Percentiles rank a stretch among this genome's conserved stretches.
phyloP scores from a whole-genome alignment of 495 filamentous ascomycete species.

The Lepidopterella palustris region DNA sequence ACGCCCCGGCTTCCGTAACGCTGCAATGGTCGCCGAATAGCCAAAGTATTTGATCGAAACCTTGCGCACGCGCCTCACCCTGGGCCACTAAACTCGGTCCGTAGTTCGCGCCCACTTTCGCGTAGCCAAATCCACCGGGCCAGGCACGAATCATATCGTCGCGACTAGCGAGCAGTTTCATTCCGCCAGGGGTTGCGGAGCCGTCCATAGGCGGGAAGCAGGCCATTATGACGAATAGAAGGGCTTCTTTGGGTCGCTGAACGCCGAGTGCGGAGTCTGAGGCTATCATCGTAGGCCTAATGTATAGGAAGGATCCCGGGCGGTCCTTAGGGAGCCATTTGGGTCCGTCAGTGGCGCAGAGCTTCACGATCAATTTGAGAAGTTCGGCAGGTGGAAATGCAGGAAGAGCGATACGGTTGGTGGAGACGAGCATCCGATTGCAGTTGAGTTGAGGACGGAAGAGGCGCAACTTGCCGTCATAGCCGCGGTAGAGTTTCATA shows the following conservation, averaged over 20 bases:
- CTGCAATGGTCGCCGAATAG: conserved; percentile 66
- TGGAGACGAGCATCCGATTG: conserved; percentile 62
- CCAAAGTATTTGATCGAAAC: conserved; percentile 90
- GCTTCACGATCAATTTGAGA: conserved; percentile 65
- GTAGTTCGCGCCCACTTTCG: conserved; percentile 91
- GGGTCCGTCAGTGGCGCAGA: conserved; percentile 60
- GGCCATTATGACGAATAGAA: conserved; percentile 72
- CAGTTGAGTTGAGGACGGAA: conserved; percentile 80
- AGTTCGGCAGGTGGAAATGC: conserved; percentile 64
- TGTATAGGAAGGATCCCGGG: conserved; percentile 66
- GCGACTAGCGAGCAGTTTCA: conserved; percentile 70
- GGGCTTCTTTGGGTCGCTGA: conserved; percentile 70
- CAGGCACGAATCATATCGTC: conserved; percentile 80
- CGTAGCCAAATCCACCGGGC: conserved; percentile 86
- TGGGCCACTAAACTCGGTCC: conserved; percentile 74
- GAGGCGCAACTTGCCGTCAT: conserved; percentile 72
- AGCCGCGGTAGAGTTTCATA: conserved; percentile 78
- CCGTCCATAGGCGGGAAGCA: conserved; percentile 54
- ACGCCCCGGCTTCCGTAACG: conserved; percentile 87
- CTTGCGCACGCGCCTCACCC: conserved; percentile 58
- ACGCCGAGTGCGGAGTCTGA: conserved; percentile 74
- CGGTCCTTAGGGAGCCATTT: conserved; percentile 73
- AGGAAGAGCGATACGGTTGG: conserved; percentile 70
- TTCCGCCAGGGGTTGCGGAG: conserved; percentile 27
- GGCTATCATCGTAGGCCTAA: conserved; percentile 79